Evolutionary conservation across 1,139 yeast genomes (phyloP).

Genomic region (Sugiyamaella sp.): DNA sequence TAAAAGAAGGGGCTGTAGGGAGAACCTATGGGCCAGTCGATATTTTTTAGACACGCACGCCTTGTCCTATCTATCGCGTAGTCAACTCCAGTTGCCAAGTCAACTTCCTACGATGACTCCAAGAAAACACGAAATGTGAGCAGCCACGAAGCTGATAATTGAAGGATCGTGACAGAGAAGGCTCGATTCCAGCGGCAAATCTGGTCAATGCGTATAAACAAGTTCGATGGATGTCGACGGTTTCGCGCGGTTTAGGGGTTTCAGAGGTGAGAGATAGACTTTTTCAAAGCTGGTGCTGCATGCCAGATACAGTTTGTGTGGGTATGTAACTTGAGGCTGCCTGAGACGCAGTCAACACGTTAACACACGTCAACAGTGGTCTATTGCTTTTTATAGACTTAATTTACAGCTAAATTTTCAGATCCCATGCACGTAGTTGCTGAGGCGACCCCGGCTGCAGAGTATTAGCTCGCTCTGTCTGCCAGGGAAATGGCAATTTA

Average conservation of each 20-base stretch:
- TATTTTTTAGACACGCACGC: no score
- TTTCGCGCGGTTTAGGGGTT: constrained; percentile 8
- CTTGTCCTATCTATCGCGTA: no score
- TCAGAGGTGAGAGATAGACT: not conserved
- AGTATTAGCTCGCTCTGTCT: no score
- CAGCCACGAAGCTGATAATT: no score
- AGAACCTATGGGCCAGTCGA: no score
- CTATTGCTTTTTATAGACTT: not conserved
- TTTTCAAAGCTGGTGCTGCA: not conserved
- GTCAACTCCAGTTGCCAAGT: not conserved
- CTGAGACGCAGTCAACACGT: constrained; percentile 1
- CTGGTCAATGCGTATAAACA: constrained; percentile 3
- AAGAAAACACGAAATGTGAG: not conserved
- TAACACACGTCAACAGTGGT: not conserved
- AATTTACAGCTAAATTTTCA: not conserved
- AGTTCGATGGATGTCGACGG: not conserved
- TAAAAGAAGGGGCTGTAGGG: no score
- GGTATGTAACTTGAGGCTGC: not conserved
- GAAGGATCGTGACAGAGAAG: not conserved
- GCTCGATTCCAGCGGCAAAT: not conserved
- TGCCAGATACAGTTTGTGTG: not conserved
- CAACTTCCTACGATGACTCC: not conserved
- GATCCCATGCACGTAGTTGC: not conserved
- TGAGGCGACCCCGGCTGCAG: no score
- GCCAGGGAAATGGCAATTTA: no score